These are phyloP conservation scores for Heracleum sosnowskyi DNA, from an alignment of 129 eudicot species.

Conservation along the genomic window DNA sequence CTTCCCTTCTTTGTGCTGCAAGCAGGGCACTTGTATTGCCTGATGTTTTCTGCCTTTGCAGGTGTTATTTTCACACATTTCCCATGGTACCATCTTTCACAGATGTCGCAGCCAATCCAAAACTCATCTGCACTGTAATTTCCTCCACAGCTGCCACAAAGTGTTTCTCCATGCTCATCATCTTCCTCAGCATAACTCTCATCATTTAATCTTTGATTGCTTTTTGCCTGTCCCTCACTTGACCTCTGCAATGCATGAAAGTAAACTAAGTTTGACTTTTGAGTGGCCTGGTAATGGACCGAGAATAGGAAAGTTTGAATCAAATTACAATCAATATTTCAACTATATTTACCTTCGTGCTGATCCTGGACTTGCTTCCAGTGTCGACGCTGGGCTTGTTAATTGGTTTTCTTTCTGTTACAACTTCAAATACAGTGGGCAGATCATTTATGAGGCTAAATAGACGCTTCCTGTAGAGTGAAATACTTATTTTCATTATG, in stretches of 20 bases:
- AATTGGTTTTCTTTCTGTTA: constrained; percentile 49
- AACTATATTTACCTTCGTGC: constrained; percentile 37
- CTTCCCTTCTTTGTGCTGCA: constrained; percentile 48
- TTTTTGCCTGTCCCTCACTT: constrained; percentile 45
- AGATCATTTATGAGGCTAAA: constrained; percentile 66
- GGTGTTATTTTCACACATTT: constrained; percentile 74
- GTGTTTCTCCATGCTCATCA: constrained; percentile 70
- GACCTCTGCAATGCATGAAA: constrained; percentile 33
- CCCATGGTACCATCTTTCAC: constrained; percentile 79
- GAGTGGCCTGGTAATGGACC: background rate
- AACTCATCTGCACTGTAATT: constrained; percentile 68
- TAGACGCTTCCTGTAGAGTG: constrained; percentile 50
- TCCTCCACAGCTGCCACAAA: constrained; percentile 76
- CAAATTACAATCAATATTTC: background rate
- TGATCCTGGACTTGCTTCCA: constrained; percentile 58
- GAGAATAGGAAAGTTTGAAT: background rate
- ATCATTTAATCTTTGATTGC: constrained; percentile 34
- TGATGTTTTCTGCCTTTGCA: constrained; percentile 56
- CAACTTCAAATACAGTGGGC: constrained; percentile 65
- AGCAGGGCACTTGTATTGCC: constrained; percentile 74
- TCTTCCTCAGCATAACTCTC: constrained; percentile 59
- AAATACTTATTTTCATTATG: background rate
- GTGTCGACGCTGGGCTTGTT: constrained; percentile 52
- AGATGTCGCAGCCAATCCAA: constrained; percentile 78
- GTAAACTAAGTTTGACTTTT: background rate